Percentiles rank a stretch among this genome's conserved stretches.
Evolutionary conservation across 2,329 filamentous ascomycete species (phyloP).

Genomic region (Dothidotthia symphoricarpi): DNA sequence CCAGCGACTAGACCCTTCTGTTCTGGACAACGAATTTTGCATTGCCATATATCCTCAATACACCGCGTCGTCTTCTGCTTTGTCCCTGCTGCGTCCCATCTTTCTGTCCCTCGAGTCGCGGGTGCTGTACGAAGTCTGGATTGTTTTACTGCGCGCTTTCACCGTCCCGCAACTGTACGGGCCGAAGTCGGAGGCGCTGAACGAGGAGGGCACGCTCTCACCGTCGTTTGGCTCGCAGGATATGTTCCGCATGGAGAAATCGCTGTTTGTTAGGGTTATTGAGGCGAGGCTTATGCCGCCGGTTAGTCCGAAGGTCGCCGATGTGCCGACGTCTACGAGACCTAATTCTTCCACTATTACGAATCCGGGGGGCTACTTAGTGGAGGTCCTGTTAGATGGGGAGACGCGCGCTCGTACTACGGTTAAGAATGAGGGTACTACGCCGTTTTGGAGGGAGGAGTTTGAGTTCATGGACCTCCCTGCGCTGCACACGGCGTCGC

Average conservation of each 20-base stretch:
- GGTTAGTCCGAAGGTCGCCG: constrained; percentile 38
- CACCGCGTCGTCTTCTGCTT: constrained; percentile 67
- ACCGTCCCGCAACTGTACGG: constrained; percentile 89
- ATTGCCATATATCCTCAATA: constrained; percentile 96
- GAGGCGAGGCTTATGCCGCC: constrained; percentile 57
- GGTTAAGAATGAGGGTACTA: constrained; percentile 67
- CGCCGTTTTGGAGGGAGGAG: constrained; percentile 80
- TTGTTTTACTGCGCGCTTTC: constrained; percentile 85
- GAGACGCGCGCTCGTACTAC: constrained; percentile 75
- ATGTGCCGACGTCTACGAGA: constrained; percentile 27
- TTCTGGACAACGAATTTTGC: constrained; percentile 89
- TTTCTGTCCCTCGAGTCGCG: constrained; percentile 85
- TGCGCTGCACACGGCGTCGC: constrained; percentile 65
- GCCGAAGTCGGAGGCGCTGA: constrained; percentile 51
- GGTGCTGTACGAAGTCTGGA: constrained; percentile 96
- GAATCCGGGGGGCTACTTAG: constrained; percentile 66
- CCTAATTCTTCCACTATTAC: constrained; percentile 34
- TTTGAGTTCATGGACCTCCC: constrained; percentile 75
- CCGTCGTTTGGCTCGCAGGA: constrained; percentile 49
- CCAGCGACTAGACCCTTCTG: constrained; percentile 84
- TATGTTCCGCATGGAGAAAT: constrained; percentile 66
- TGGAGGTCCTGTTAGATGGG: constrained; percentile 76
- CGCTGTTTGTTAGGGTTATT: constrained; percentile 58
- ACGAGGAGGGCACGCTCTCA: constrained; percentile 39
- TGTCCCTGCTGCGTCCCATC: constrained; percentile 80